These are phyloP conservation scores for Pneumocystis murina DNA, from an alignment of 1,139 yeast species.

Conservation along the genomic window DNA sequence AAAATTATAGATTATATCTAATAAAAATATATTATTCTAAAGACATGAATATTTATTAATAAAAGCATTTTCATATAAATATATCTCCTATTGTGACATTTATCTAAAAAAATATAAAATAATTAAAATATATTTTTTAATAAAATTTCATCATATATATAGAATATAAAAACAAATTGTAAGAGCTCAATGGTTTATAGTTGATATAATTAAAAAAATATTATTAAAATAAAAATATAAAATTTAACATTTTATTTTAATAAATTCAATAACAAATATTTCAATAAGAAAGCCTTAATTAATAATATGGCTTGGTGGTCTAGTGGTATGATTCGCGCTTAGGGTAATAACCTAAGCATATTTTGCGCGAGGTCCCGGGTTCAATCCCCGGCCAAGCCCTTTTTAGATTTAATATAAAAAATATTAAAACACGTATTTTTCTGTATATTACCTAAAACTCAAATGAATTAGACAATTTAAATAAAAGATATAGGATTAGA, in stretches of 20 bases:
- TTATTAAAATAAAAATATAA: not conserved
- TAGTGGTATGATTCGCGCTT: conserved; percentile 1
- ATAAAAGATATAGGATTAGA: not conserved
- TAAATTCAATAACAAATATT: not conserved
- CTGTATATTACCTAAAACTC: not conserved
- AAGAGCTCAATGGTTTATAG: too few relatives aligned
- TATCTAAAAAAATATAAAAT: too few relatives aligned
- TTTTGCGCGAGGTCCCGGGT: conserved; percentile 1
- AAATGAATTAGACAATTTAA: not conserved
- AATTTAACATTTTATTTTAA: not conserved
- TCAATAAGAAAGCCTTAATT: not conserved
- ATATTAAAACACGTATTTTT: not conserved
- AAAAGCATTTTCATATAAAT: too few relatives aligned
- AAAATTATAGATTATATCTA: too few relatives aligned
- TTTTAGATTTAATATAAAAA: not conserved
- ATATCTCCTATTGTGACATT: too few relatives aligned
- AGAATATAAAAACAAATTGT: too few relatives aligned
- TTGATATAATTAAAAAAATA: not conserved
- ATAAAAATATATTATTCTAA: too few relatives aligned
- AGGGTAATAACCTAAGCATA: not conserved
- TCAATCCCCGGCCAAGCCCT: conserved; percentile 1
- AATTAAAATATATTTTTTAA: too few relatives aligned
- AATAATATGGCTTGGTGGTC: not conserved
- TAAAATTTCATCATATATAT: too few relatives aligned
- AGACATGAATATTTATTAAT: too few relatives aligned